A percentile compares a stretch with the other conserved stretches of the same genome.
phyloP scores from a whole-genome alignment of 2,329 filamentous ascomycete genomes.

The Lasiodiplodia sp. region DNA sequence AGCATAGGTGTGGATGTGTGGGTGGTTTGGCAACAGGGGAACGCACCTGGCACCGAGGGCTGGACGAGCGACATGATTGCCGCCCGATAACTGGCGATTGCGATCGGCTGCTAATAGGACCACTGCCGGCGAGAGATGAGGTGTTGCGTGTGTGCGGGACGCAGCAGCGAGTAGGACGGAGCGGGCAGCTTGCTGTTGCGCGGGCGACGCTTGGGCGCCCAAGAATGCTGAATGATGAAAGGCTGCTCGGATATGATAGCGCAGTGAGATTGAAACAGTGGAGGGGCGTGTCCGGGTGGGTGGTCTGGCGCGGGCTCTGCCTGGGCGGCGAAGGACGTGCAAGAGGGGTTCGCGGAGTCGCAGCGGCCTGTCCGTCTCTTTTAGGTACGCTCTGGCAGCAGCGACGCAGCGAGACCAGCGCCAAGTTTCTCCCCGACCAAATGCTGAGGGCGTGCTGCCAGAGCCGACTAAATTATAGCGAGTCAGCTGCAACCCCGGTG shows the following conservation, averaged over 20 bases:
- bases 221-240: conserved; percentile 28
- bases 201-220: conserved; percentile 28
- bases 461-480: conserved; percentile 19
- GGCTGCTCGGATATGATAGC: conserved; percentile 28
- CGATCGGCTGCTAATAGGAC: conserved; percentile 25
- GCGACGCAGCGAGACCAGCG: conserved; percentile 23
- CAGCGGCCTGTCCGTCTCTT: conserved; percentile 4
- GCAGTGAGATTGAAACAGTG: conserved; percentile 23
- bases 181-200: conserved; percentile 23
- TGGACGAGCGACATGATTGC: conserved; percentile 51
- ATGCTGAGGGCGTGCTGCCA: conserved; percentile 12
- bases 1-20: conserved; percentile 23
- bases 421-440: conserved; percentile 15
- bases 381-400: conserved; percentile 18
- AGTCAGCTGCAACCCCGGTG: conserved; percentile 17
- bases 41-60: conserved; percentile 51
- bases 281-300: conserved; percentile 9
- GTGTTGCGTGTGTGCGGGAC: conserved; percentile 22
- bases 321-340: conserved; percentile 10
- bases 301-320: background rate
- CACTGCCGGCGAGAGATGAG: conserved; percentile 15
- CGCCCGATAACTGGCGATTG: conserved; percentile 33
- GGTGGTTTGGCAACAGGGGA: conserved; percentile 34
- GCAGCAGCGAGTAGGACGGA: conserved; percentile 4
- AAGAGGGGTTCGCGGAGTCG: conserved; percentile 1